These are phyloP conservation scores for Phlebiopsis gigantea DNA, from an alignment of 768 basidiomycete species.

Conservation along the genomic window DNA sequence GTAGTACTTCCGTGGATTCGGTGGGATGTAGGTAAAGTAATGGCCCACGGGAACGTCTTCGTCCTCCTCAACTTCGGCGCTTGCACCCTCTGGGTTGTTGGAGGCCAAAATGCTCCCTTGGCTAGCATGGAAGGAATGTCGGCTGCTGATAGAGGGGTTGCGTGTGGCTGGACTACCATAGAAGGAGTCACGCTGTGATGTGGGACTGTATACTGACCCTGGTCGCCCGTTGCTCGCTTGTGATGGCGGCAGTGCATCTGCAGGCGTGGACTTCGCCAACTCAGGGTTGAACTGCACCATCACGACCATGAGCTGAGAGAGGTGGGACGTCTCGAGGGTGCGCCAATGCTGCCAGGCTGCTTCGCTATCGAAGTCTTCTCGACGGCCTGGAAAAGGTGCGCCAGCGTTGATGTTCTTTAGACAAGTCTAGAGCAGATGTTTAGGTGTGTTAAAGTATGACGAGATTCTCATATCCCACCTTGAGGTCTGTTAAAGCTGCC, in stretches of 20 bases:
- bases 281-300: slow-evolving; percentile 87
- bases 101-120: slow-evolving; percentile 22
- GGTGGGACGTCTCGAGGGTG: slow-evolving; percentile 70
- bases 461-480: slow-evolving; percentile 39
- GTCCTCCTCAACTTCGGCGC: slow-evolving; percentile 46
- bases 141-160: slow-evolving; percentile 60
- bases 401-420: slow-evolving; percentile 89
- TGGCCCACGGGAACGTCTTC: slow-evolving; percentile 70
- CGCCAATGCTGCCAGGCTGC: slow-evolving; percentile 84
- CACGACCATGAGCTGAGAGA: slow-evolving; percentile 84
- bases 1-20: slow-evolving; percentile 83
- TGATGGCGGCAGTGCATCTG: slow-evolving; percentile 38
- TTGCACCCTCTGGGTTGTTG: slow-evolving; percentile 30
- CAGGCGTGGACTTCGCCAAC: slow-evolving; percentile 71
- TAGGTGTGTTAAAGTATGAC: neutral
- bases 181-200: slow-evolving; percentile 20
- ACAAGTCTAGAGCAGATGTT: slow-evolving; percentile 53
- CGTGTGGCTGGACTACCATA: slow-evolving; percentile 30
- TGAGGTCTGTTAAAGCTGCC: slow-evolving; percentile 85
- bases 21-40: slow-evolving; percentile 86
- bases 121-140: slow-evolving; percentile 44
- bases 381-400: slow-evolving; percentile 73
- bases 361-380: slow-evolving; percentile 82
- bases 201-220: slow-evolving; percentile 47
- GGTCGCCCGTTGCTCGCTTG: slow-evolving; percentile 38